Evolutionary conservation across 768 basidiomycete species (phyloP).

Genomic region (Agrocybe chaxingu): DNA sequence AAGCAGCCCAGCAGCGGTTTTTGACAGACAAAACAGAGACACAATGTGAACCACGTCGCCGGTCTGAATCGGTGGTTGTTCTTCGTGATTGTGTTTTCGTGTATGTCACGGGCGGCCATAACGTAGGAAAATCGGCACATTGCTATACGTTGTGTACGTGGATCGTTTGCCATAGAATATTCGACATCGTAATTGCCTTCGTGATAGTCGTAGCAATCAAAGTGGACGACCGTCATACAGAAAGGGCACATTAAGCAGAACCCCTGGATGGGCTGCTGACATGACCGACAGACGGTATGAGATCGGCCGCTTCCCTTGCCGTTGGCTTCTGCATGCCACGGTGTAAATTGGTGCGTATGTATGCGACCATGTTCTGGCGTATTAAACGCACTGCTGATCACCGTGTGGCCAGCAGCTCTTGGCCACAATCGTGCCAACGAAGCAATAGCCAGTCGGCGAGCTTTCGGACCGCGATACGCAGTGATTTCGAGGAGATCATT

Average conservation of each 20-base stretch:
- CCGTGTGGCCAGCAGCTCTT: slow-evolving; percentile 61
- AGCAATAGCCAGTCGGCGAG: slow-evolving; percentile 52
- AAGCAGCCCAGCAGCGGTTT: slow-evolving; percentile 72
- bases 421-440: slow-evolving; percentile 68
- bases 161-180: slow-evolving; percentile 45
- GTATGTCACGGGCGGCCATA: slow-evolving; percentile 17
- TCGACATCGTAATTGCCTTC: slow-evolving; percentile 58
- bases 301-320: slow-evolving; percentile 22
- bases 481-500: slow-evolving; percentile 69
- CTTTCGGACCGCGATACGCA: slow-evolving; percentile 58
- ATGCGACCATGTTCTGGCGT: slow-evolving; percentile 21
- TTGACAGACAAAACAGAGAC: slow-evolving; percentile 65
- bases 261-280: slow-evolving; percentile 51
- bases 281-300: slow-evolving; percentile 51
- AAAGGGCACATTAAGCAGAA: slow-evolving; percentile 72
- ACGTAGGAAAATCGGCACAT: slow-evolving; percentile 59
- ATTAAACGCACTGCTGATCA: slow-evolving; percentile 53
- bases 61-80: slow-evolving; percentile 50
- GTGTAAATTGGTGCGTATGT: slow-evolving; percentile 61
- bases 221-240: slow-evolving; percentile 69
- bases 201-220: slow-evolving; percentile 75
- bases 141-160: slow-evolving; percentile 51
- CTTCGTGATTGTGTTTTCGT: slow-evolving; percentile 11
- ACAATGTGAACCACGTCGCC: slow-evolving; percentile 70
- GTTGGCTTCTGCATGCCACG: slow-evolving; percentile 52